Percentiles rank a stretch among this genome's conserved stretches.
Conservation (phyloP, 495 filamentous ascomycete genomes). For the Entonaema liquescens region DNA sequence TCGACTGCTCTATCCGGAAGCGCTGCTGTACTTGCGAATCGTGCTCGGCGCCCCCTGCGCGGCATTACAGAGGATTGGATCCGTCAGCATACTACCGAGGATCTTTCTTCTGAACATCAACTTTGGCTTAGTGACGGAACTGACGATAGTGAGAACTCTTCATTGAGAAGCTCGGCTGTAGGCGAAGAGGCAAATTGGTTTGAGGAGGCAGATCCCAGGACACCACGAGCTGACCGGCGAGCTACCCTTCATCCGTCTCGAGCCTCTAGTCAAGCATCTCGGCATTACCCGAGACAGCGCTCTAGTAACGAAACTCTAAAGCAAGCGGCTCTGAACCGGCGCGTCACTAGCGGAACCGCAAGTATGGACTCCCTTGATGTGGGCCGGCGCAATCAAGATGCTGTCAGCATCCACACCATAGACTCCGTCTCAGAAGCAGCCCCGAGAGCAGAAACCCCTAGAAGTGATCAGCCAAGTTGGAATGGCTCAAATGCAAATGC, state of each 20-base stretch:
- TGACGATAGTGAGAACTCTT: slow-evolving; percentile 69
- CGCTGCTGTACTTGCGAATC: slow-evolving; percentile 63
- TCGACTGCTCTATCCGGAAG: slow-evolving; percentile 58
- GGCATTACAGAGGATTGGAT: slow-evolving; percentile 83
- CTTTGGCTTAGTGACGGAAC: slow-evolving; percentile 82
- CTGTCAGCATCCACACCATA: slow-evolving; percentile 42
- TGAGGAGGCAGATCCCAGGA: slow-evolving; percentile 49
- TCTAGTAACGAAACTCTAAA: slow-evolving; percentile 72
- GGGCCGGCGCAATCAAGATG: slow-evolving; percentile 46
- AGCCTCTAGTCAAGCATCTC: slow-evolving; percentile 44
- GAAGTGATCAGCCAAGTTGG: slow-evolving; percentile 25
- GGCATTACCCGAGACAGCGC: slow-evolving; percentile 55
- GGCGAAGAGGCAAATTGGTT: slow-evolving; percentile 56
- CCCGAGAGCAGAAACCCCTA: slow-evolving; percentile 43
- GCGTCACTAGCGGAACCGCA: slow-evolving; percentile 37
- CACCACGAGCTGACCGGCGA: slow-evolving; percentile 55
- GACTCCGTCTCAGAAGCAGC: slow-evolving; percentile 38
- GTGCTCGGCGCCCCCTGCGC: slow-evolving; percentile 60
- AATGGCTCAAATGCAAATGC: slow-evolving; percentile 42
- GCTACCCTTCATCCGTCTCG: slow-evolving; percentile 52
- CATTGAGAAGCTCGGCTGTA: slow-evolving; percentile 65
- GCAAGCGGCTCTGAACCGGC: slow-evolving; percentile 63
- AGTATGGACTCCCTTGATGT: slow-evolving; percentile 51
- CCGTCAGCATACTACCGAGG: slow-evolving; percentile 72
- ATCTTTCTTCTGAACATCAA: slow-evolving; percentile 67